Conservation (phyloP, 768 basidiomycete genomes). For the Boletus edulis region DNA sequence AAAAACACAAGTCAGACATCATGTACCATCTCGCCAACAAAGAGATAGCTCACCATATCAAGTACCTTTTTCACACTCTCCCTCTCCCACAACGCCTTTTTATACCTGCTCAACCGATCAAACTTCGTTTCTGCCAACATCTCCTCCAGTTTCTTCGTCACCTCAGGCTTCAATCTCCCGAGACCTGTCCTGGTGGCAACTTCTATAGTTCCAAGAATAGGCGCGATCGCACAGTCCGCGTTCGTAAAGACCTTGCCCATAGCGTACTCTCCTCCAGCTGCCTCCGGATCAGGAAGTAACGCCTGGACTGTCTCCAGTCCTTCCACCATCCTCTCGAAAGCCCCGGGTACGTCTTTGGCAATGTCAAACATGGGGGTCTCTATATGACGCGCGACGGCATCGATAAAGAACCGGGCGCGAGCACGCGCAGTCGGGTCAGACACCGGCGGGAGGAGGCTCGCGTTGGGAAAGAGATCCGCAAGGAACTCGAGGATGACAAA, state of each 20-base stretch:
- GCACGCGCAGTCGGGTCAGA: conserved; percentile 53
- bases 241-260: conserved; percentile 48
- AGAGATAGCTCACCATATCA: conserved; percentile 5
- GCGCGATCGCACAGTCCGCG: conserved; percentile 58
- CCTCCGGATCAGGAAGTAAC: conserved; percentile 18
- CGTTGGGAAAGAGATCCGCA: conserved; percentile 52
- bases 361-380: conserved; percentile 34
- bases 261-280: conserved; percentile 42
- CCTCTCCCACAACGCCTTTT: conserved; percentile 43
- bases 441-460: conserved; percentile 42
- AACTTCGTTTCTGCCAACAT: conserved; percentile 42
- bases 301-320: conserved; percentile 5
- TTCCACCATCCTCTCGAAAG: background rate
- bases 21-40: background rate
- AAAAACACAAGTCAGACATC: background rate
- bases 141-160: conserved; percentile 42
- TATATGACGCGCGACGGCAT: conserved; percentile 41
- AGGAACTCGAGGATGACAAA: conserved; percentile 63
- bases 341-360: conserved; percentile 15
- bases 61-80: conserved; percentile 11
- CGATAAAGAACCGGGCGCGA: conserved; percentile 59
- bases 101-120: conserved; percentile 48
- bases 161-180: conserved; percentile 36
- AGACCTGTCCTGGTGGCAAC: conserved; percentile 43
- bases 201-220: conserved; percentile 52